A percentile compares a stretch with the other conserved stretches of the same genome.
Evolutionary conservation across 129 eudicot species (phyloP).

Genomic region (Flaveria linearis): DNA sequence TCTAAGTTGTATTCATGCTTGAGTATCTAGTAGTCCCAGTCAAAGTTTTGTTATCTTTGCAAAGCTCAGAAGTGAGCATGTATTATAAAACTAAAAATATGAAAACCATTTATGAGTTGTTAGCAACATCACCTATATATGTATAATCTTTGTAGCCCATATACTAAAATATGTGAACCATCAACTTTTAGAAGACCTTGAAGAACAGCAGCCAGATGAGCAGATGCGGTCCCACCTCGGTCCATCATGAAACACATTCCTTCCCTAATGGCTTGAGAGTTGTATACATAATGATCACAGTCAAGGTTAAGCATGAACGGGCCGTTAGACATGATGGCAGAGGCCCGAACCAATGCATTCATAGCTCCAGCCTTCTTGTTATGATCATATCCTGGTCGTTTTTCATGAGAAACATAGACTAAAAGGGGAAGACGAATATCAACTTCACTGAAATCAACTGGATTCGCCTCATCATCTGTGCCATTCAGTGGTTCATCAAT

Average conservation of each 20-base stretch:
- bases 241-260: conserved; percentile 74
- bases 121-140: too few species aligned
- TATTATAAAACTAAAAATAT: too few species aligned
- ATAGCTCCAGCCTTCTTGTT: conserved; percentile 82
- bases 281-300: conserved; percentile 60
- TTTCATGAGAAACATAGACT: conserved; percentile 70
- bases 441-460: conserved; percentile 50
- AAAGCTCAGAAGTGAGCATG: too few species aligned
- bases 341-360: conserved; percentile 71
- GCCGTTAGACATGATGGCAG: conserved; percentile 71
- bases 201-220: conserved; percentile 69
- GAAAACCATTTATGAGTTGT: too few species aligned
- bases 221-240: conserved; percentile 59
- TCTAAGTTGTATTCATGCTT: too few species aligned
- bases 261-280: conserved; percentile 57
- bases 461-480: conserved; percentile 28
- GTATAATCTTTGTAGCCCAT: too few species aligned
- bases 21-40: too few species aligned
- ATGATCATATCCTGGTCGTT: conserved; percentile 73
- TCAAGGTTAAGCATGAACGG: conserved; percentile 71
- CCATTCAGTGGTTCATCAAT: conserved; percentile 56
- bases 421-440: conserved; percentile 68
- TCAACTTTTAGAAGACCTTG: conserved; percentile 59
- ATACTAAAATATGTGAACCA: too few species aligned
- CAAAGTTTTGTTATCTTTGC: too few species aligned